A percentile compares a stretch with the other conserved stretches of the same genome.
Conservation (phyloP, 371 early-diverging fungal genomes). For the Rhizopus stolonifer region DNA sequence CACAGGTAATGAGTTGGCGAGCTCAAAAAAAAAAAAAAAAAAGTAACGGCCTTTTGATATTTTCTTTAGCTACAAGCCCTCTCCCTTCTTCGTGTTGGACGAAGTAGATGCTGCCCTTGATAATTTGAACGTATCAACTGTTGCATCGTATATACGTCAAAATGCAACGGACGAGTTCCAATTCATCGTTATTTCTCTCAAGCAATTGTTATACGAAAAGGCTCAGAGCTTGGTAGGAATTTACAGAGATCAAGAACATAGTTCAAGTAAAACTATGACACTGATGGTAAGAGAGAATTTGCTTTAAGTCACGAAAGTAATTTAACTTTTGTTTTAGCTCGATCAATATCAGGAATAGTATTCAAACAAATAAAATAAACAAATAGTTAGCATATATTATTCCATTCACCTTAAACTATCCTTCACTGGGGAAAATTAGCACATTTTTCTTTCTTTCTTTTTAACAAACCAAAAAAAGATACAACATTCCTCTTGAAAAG, state of each 20-base stretch:
- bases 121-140: slow-evolving; percentile 92
- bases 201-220: slow-evolving; percentile 91
- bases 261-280: slow-evolving; percentile 84
- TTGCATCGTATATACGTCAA: slow-evolving; percentile 87
- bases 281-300: slow-evolving; percentile 51
- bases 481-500: too few species aligned
- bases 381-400: neutral
- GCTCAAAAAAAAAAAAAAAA: neutral
- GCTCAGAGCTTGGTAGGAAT: slow-evolving; percentile 97
- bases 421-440: too few species aligned
- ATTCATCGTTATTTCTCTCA: slow-evolving; percentile 98
- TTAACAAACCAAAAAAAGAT: too few species aligned
- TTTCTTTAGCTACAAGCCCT: slow-evolving; percentile 75
- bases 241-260: slow-evolving; percentile 87
- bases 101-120: slow-evolving; percentile 99
- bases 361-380: neutral
- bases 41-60: neutral
- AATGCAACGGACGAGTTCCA: slow-evolving; percentile 73
- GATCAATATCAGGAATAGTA: slow-evolving; percentile 19
- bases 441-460: too few species aligned
- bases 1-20: slow-evolving; percentile 61
- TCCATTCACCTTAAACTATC: too few species aligned
- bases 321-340: slow-evolving; percentile 9
- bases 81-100: slow-evolving; percentile 99
- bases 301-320: neutral